These are phyloP conservation scores for Solanum clarkiae DNA, from an alignment of 257 asterid genomes.

Conservation along the genomic window DNA sequence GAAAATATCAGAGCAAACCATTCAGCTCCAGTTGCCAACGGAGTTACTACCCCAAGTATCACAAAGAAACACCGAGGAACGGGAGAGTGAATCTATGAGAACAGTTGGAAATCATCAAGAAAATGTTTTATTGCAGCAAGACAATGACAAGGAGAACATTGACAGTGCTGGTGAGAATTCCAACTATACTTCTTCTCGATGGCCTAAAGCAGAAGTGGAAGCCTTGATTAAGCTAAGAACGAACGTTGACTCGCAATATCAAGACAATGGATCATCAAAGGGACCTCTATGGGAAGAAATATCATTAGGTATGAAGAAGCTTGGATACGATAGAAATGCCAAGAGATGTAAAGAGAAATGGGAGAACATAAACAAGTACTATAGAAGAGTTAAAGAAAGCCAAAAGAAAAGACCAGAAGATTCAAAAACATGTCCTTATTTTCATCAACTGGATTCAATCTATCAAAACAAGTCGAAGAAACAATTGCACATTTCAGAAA, in stretches of 20 bases:
- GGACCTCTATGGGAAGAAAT: slow-evolving; percentile 73
- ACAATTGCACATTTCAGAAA: slow-evolving; percentile 14
- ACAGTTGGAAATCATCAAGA: slow-evolving; percentile 2
- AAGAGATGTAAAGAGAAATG: slow-evolving; percentile 86
- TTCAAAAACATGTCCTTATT: slow-evolving; percentile 69
- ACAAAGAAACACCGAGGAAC: slow-evolving; percentile 10
- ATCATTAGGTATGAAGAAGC: slow-evolving; percentile 51
- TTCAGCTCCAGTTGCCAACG: slow-evolving; percentile 21
- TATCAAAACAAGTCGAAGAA: slow-evolving; percentile 38
- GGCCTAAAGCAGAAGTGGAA: slow-evolving; percentile 83
- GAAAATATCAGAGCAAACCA: slow-evolving; percentile 34
- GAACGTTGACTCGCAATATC: slow-evolving; percentile 40
- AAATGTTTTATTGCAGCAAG: slow-evolving; percentile 8
- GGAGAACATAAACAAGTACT: slow-evolving; percentile 83
- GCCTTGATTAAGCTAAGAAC: slow-evolving; percentile 52
- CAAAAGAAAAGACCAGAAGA: slow-evolving; percentile 49
- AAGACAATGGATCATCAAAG: slow-evolving; percentile 41
- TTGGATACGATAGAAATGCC: slow-evolving; percentile 53
- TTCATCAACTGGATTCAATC: slow-evolving; percentile 46
- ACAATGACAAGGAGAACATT: slow-evolving; percentile 3
- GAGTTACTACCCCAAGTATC: slow-evolving; percentile 17
- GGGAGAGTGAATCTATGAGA: background rate
- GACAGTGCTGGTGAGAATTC: slow-evolving; percentile 21
- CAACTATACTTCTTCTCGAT: slow-evolving; percentile 45
- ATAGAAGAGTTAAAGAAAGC: slow-evolving; percentile 60